Base-by-base conservation (phyloP, 805 yeast species). In the Monosporozyma unispora region DNA sequence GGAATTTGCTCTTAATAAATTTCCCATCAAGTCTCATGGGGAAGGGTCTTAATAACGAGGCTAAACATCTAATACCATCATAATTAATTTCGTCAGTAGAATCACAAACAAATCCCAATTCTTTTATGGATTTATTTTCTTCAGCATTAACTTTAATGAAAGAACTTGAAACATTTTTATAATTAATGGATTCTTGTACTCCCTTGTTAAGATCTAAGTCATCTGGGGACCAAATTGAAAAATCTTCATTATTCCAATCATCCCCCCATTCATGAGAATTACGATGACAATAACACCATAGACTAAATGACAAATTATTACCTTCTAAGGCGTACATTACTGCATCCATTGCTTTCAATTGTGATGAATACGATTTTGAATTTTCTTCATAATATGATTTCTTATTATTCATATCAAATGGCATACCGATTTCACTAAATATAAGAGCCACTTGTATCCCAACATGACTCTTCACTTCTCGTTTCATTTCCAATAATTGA, bases 391-490 rank as follows among this genome's bases (percentile, higher is more conserved):
- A 18, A 61, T 78, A 91, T 0, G 96, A 85, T 45, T 68, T 71
- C 61, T 85, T 87, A 51, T 79, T 74, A 65, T 91, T 90, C 96
- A 91, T 87, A 64, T 93, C 96, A 64, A 84, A 87, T 2, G 99
- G 98, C 83, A 91, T 87, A 5, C 99, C 99, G n/a, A 91, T 89
- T 65, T 91, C 99, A 1, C 95, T 79, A 75, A 93, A 81, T 21
- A 91, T 68, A 9, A 84, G 76, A 0, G 97, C 96, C 9, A 88
- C 72, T 9, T 64, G 46, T 1, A 56, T 50, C 2, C 97, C 97
- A 35, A 90, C 65, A 28, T 76, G 63, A 3, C 73, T 74, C 5
- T 68, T 62, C 4, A 88, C 80, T 61, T 93, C 98, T 19, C 63
- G 60, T 48, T 74, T 76, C 70, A 91, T 76, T 50, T 77, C 83